Conservation (phyloP, 495 filamentous ascomycete species). For the Neurospora sp. region DNA sequence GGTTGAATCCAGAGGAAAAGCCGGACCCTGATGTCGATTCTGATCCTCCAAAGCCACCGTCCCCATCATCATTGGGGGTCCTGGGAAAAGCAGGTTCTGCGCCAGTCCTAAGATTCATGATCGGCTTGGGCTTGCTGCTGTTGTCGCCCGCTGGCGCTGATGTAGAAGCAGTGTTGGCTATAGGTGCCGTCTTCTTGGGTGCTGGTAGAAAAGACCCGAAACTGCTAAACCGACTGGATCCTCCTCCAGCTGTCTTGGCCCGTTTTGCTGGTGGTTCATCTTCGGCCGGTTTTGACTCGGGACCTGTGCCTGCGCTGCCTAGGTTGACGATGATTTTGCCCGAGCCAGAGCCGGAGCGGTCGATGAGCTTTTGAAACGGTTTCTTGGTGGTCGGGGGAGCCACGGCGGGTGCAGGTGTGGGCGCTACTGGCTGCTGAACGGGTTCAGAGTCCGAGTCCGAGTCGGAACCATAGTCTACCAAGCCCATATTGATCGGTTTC, state of each 20-base stretch:
- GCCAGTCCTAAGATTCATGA: slow-evolving; percentile 69
- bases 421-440: slow-evolving; percentile 29
- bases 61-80: slow-evolving; percentile 25
- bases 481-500: slow-evolving; percentile 42
- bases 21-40: neutral
- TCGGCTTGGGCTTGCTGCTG: slow-evolving; percentile 30
- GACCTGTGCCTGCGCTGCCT: slow-evolving; percentile 31
- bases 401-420: slow-evolving; percentile 13
- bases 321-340: slow-evolving; percentile 67
- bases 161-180: slow-evolving; percentile 8
- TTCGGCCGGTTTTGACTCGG: slow-evolving; percentile 9
- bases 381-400: slow-evolving; percentile 34
- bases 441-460: slow-evolving; percentile 67
- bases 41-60: slow-evolving; percentile 11
- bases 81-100: slow-evolving; percentile 69
- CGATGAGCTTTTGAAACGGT: slow-evolving; percentile 63
- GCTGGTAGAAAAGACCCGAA: slow-evolving; percentile 85
- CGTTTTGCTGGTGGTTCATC: slow-evolving; percentile 66
- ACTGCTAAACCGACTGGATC: slow-evolving; percentile 48
- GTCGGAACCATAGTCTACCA: slow-evolving; percentile 71
- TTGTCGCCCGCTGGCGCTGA: slow-evolving; percentile 11
- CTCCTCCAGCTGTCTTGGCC: slow-evolving; percentile 42
- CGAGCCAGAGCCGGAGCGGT: slow-evolving; percentile 58
- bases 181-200: slow-evolving; percentile 50
- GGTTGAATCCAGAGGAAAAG: slow-evolving; percentile 7